Evolutionary conservation across 306 rosid genomes (phyloP).

Genomic region (Castanospermum australe): DNA sequence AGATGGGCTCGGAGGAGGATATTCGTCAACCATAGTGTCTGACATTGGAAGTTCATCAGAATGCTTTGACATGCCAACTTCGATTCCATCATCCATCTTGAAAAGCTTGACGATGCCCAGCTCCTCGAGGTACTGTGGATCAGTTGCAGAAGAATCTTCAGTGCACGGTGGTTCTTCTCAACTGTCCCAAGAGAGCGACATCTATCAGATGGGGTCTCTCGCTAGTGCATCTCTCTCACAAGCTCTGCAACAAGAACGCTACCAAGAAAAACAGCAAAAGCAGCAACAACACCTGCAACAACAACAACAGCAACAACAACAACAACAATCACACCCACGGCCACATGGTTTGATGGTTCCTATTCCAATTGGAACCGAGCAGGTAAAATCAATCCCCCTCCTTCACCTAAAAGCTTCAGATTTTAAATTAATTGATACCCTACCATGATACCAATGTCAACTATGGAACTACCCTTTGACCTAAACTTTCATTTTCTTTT

Average conservation of each 20-base stretch:
- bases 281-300: constrained; percentile 20
- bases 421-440: neutral
- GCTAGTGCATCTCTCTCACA: constrained; percentile 52
- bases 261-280: constrained; percentile 48
- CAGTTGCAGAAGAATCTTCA: constrained; percentile 44
- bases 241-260: constrained; percentile 64
- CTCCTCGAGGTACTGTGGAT: constrained; percentile 50
- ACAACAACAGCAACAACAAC: neutral
- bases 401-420: neutral
- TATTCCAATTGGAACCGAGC: constrained; percentile 53
- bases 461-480: neutral
- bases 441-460: neutral
- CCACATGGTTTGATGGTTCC: constrained; percentile 50
- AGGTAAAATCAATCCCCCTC: constrained; percentile 37
- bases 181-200: constrained; percentile 41
- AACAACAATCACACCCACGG: constrained; percentile 32
- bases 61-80: constrained; percentile 41
- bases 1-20: constrained; percentile 29
- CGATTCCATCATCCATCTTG: constrained; percentile 38
- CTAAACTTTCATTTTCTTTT: neutral
- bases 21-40: constrained; percentile 27
- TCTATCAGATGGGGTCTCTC: constrained; percentile 43
- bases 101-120: constrained; percentile 41
- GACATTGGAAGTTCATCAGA: constrained; percentile 38
- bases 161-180: constrained; percentile 49